A percentile compares a stretch with the other conserved stretches of the same genome.
Evolutionary conservation across 768 basidiomycete genomes (phyloP).

Genomic region (Agrocybe chaxingu): DNA sequence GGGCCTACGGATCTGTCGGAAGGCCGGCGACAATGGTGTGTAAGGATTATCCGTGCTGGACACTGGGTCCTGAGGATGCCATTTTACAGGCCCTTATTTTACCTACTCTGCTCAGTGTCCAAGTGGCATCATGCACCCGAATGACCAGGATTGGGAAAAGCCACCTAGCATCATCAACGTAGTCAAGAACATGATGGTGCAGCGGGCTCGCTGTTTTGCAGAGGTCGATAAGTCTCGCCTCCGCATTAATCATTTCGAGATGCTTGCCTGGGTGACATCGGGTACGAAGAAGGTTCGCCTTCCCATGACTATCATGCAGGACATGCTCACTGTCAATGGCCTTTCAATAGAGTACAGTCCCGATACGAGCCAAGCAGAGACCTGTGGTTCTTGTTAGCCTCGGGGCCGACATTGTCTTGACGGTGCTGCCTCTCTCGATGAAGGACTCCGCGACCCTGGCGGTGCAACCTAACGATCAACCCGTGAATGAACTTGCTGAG

Average conservation of each 20-base stretch:
- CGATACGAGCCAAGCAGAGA: conserved; percentile 24
- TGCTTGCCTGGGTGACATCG: conserved; percentile 39
- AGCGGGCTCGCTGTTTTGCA: conserved; percentile 30
- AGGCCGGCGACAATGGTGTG: conserved; percentile 24
- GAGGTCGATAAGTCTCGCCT: conserved; percentile 23
- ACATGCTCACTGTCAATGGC: not conserved
- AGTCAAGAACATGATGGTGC: conserved; percentile 28
- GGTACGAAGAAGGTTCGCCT: conserved; percentile 33
- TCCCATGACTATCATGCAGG: not conserved
- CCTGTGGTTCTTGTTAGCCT: conserved; percentile 31
- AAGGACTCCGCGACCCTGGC: conserved; percentile 3
- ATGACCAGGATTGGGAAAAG: conserved; percentile 14
- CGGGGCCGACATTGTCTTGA: conserved; percentile 34
- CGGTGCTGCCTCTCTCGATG: conserved; percentile 18
- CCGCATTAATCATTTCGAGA: conserved; percentile 28
- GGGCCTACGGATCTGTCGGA: conserved; percentile 25
- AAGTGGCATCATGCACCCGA: conserved; percentile 3
- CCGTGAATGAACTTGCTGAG: not conserved
- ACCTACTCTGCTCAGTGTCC: conserved; percentile 14
- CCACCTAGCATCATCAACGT: conserved; percentile 22
- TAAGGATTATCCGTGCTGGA: not conserved
- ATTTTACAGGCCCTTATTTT: conserved; percentile 29
- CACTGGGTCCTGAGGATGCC: not conserved
- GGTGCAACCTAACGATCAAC: not conserved
- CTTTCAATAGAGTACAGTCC: conserved; percentile 16